phyloP scores from a whole-genome alignment of 164 flowering plant species.

The Aristolochia contorta region DNA sequence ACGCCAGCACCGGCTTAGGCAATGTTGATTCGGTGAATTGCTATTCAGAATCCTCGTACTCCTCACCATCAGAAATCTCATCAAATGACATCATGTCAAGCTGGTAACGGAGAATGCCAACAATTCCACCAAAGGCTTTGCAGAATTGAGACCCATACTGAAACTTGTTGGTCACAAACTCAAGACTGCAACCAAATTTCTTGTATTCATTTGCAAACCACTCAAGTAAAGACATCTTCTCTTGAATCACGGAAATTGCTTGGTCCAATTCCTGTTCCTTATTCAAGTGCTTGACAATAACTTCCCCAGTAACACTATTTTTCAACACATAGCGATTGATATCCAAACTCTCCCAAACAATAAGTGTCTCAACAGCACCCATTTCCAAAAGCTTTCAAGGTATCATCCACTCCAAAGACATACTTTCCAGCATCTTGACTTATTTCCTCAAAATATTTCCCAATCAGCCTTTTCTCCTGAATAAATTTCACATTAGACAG shows the following conservation, averaged over 20 bases:
- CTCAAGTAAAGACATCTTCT: constrained; percentile 6
- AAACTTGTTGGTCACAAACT: constrained; percentile 9
- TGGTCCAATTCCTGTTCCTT: constrained; percentile 6
- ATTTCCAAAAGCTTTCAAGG: constrained; percentile 6
- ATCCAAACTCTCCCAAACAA: constrained; percentile 8
- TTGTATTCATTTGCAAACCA: constrained; percentile 10
- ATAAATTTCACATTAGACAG: constrained; percentile 8
- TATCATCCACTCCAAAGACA: constrained; percentile 9
- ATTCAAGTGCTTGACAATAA: constrained; percentile 5
- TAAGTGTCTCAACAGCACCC: constrained; percentile 6
- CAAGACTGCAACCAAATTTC: constrained; percentile 4
- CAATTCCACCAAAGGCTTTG: constrained; percentile 9
- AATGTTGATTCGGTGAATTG: background rate
- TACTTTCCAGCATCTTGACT: constrained; percentile 8
- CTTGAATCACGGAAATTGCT: constrained; percentile 7
- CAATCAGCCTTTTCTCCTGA: constrained; percentile 5
- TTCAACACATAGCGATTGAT: constrained; percentile 3
- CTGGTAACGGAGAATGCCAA: constrained; percentile 9
- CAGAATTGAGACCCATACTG: constrained; percentile 9
- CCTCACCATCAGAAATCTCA: constrained; percentile 8
- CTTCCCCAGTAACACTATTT: constrained; percentile 1
- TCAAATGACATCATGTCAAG: constrained; percentile 8
- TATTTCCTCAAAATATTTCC: constrained; percentile 8
- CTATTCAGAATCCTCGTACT: constrained; percentile 7
- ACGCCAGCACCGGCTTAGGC: no score